Base-by-base conservation (phyloP, 2,329 filamentous ascomycete genomes). In the Gremmenia infestans region DNA sequence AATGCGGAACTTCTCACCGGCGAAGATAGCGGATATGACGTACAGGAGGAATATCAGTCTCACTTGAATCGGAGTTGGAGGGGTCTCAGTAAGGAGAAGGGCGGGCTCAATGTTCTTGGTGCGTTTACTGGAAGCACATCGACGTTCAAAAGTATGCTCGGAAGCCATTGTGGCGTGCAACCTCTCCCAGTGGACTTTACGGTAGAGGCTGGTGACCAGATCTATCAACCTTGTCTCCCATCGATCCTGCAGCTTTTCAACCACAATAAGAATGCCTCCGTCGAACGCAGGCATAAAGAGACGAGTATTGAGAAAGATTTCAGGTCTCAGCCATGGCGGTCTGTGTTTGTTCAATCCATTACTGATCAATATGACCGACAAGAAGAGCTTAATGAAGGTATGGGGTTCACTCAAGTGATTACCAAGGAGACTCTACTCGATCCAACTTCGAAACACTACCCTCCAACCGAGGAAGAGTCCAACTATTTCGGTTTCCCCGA, bases 401-500 rank as follows among this genome's bases (percentile, higher is more conserved):
- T 75, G 59, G 73, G 72, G 0, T 73, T 74, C 53, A 47, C 66
- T 6, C 52, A 68, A 35, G 56, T 62, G 0, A 64, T 73, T 14
- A 62, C 64, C 35, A 67, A 67, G 22, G 68, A 72, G 37, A 62
- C 63, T 17, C 61, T 73, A 7, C 58, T 57, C 5, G 56, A 65
- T n/a, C 53, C 57, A 5, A 53, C 49, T 1, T 67, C 71, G n/a
- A 70, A 68, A 48, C 56, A 58, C 46, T 62, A 71, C 45, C 54
- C 54, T 61, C 57, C 71, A 59, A 61, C 55, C 7, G 50, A 66
- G 35, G 52, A 68, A 57, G 67, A 70, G 53, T 63, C 70, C 51
- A 76, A 76, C 57, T 77, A 77, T 55, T 77, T 76, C 60, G 74
- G 74, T 56, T 75, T 61, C 50, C 64, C 73, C 4, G 75, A 77